Evolutionary conservation across 2,329 filamentous ascomycete species (phyloP).

Genomic region (Verticillium nonalfalfae): DNA sequence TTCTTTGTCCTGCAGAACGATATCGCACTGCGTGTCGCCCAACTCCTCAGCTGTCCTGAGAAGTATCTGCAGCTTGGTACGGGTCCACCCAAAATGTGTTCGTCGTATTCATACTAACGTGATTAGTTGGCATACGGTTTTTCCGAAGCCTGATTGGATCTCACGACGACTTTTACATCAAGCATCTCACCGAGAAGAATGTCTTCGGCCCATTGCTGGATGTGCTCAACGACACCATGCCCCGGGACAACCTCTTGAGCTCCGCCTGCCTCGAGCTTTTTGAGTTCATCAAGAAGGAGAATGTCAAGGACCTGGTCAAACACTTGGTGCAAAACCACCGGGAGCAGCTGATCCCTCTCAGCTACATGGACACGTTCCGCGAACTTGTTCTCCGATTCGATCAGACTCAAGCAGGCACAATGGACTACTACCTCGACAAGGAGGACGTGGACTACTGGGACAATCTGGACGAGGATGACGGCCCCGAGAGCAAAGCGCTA

Average conservation of each 20-base stretch:
- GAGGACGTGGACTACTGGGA: slow-evolving; percentile 95
- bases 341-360: slow-evolving; percentile 67
- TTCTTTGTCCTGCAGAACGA: slow-evolving; percentile 79
- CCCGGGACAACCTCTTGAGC: slow-evolving; percentile 86
- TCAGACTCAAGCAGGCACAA: slow-evolving; percentile 60
- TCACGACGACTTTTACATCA: slow-evolving; percentile 87
- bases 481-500: slow-evolving; percentile 23
- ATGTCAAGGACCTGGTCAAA: slow-evolving; percentile 72
- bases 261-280: slow-evolving; percentile 94
- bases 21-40: slow-evolving; percentile 70
- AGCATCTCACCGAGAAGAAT: slow-evolving; percentile 73
- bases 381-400: slow-evolving; percentile 73
- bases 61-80: slow-evolving; percentile 88
- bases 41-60: slow-evolving; percentile 75
- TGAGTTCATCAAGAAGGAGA: slow-evolving; percentile 79
- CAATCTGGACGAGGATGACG: slow-evolving; percentile 59
- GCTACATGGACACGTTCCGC: slow-evolving; percentile 80
- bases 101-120: background rate
- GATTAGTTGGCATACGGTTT: slow-evolving; percentile 78
- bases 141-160: slow-evolving; percentile 81
- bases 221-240: slow-evolving; percentile 78
- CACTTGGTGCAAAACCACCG: slow-evolving; percentile 82
- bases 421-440: slow-evolving; percentile 68
- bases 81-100: slow-evolving; percentile 21
- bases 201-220: slow-evolving; percentile 81